Evolutionary conservation across 305 asterid species (phyloP), one percentile per base, ranked within the genome.

Genomic region (Stenogyne calaminthoides): DNA sequence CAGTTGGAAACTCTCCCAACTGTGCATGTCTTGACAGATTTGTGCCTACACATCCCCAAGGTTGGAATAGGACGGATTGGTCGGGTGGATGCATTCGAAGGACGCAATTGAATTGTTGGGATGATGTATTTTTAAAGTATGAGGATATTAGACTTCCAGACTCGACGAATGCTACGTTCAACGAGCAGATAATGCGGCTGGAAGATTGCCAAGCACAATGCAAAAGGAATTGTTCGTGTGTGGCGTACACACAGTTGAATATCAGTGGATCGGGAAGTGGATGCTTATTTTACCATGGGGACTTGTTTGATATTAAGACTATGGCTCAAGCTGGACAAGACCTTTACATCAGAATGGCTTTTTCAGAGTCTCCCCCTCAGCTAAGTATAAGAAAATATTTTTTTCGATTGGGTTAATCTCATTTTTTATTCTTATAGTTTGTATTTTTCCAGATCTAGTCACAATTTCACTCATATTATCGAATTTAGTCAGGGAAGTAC

Each of bases 261-360:
- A 72, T 81, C 7, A 72, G 86, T 32, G 69, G 65, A 1, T 81
- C 70, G 7, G 80, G 80, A 3, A 77, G 86, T 42, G 89, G 88
- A 34, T 85, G 86, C 57, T 15, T 83, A 69, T 49, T 79, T 58
- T 83, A 84, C 76, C 67, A 77, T 40, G 88, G 89, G n/a, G 84
- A 83, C 12, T 72, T 85, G 78, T 67, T 72, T 4, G 89, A 83
- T 27, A 69, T 83, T 10, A 77, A 67, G 27, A 39, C 25, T 25
- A 15, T 82, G 27, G 9, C 60, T 52, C 68, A 19, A 8, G 80
- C 70, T 51, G 80, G 71, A 0, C 74, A 81, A 25, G 78, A 55
- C 12, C 64, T 84, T 36, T 82, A 59, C 73, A 75, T 82, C 74
- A 77, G 88, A 67, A 56, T 84, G 18, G 80, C 83, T 66, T 12